Evolutionary conservation across 1,139 yeast species (phyloP).

Genomic region (Suhomyces guaymorum): DNA sequence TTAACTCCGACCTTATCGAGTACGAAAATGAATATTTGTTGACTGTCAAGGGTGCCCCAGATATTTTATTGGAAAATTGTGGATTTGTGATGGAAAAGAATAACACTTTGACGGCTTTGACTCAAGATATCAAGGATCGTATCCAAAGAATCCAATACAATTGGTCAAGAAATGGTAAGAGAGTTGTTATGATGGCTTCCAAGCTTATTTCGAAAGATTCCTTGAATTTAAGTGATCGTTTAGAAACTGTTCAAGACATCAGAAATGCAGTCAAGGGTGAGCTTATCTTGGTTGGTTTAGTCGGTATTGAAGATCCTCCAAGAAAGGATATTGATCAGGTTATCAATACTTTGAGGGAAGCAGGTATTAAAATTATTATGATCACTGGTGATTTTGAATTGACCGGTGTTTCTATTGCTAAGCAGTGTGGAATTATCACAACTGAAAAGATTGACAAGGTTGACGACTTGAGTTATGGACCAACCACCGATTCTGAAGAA

Average conservation of each 20-base stretch:
- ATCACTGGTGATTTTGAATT: slow-evolving; percentile 56
- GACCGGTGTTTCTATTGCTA: slow-evolving; percentile 55
- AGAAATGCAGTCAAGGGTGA: slow-evolving; percentile 17
- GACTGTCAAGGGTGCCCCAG: slow-evolving; percentile 54
- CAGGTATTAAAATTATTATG: slow-evolving; percentile 54
- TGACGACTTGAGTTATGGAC: slow-evolving; percentile 18
- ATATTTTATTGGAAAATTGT: slow-evolving; percentile 41
- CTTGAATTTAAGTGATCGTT: slow-evolving; percentile 9
- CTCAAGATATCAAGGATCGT: slow-evolving; percentile 15
- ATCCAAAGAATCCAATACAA: slow-evolving; percentile 31
- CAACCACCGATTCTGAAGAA: slow-evolving; percentile 10
- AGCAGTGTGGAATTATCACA: slow-evolving; percentile 45
- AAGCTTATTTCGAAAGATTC: slow-evolving; percentile 22
- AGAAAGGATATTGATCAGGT: slow-evolving; percentile 45
- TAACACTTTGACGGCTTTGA: slow-evolving; percentile 15
- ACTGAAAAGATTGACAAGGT: slow-evolving; percentile 27
- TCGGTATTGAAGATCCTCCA: slow-evolving; percentile 56
- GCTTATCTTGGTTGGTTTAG: slow-evolving; percentile 41
- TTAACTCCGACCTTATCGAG: slow-evolving; percentile 12
- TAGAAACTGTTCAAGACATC: slow-evolving; percentile 12
- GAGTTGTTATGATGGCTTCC: slow-evolving; percentile 46
- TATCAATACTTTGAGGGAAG: slow-evolving; percentile 39
- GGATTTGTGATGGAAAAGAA: slow-evolving; percentile 21
- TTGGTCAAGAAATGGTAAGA: slow-evolving; percentile 47
- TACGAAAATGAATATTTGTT: slow-evolving; percentile 22